Evolutionary conservation across 148 eudicot species (phyloP).

Genomic region (Chenopodium album): DNA sequence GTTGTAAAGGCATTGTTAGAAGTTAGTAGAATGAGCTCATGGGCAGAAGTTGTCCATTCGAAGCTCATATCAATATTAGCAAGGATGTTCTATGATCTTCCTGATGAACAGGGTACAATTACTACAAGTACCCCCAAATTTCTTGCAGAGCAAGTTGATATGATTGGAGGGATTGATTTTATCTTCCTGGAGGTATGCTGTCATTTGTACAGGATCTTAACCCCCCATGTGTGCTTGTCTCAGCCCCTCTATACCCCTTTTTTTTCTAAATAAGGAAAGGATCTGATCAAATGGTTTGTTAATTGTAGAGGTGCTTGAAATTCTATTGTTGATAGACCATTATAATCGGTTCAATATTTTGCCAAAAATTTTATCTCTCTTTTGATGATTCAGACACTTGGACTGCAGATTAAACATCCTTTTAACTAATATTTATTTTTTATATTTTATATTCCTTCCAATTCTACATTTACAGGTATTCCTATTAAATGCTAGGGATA

Average conservation of each 20-base stretch:
- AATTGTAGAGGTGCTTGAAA: not conserved
- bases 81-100: slow-evolving; percentile 84
- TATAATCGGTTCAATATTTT: not conserved
- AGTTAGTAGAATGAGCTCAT: slow-evolving; percentile 73
- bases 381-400: not conserved
- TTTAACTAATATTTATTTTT: not conserved
- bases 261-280: not conserved
- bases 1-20: slow-evolving; percentile 77
- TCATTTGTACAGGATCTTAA: not conserved
- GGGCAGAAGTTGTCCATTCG: slow-evolving; percentile 92
- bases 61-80: slow-evolving; percentile 90
- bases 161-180: slow-evolving; percentile 93
- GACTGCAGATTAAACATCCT: not conserved
- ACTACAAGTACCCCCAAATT: slow-evolving; percentile 42
- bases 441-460: not conserved
- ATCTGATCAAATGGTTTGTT: not conserved
- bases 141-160: slow-evolving; percentile 76
- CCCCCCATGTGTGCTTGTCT: not conserved
- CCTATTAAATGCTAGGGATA: not conserved
- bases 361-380: not conserved
- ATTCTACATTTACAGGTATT: not conserved
- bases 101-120: slow-evolving; percentile 44
- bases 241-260: not conserved
- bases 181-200: slow-evolving; percentile 79
- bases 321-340: not conserved